Evolutionary conservation across 345 rosid genomes (phyloP).

Genomic region (Cardamine chenopodiifolia): DNA sequence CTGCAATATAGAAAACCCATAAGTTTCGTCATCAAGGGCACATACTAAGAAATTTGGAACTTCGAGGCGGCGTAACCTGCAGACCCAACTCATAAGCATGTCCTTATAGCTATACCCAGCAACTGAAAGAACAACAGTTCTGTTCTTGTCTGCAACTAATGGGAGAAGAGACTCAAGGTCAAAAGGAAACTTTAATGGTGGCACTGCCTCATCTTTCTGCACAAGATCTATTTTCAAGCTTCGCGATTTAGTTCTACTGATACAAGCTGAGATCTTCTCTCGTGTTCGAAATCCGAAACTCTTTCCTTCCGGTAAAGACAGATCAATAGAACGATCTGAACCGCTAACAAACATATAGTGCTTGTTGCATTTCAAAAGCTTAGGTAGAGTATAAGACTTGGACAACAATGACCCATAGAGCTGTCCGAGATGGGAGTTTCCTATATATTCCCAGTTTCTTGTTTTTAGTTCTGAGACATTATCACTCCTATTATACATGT

Average conservation of each 20-base stretch:
- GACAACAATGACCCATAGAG: slow-evolving; percentile 68
- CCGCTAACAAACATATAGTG: slow-evolving; percentile 50
- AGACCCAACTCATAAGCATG: slow-evolving; percentile 96
- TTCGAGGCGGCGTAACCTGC: slow-evolving; percentile 74
- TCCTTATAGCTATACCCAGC: slow-evolving; percentile 95
- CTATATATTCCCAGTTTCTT: slow-evolving; percentile 73
- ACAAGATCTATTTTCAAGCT: slow-evolving; percentile 43
- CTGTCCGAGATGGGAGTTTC: slow-evolving; percentile 72
- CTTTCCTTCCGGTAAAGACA: slow-evolving; percentile 25
- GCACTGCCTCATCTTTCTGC: slow-evolving; percentile 44
- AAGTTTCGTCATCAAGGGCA: slow-evolving; percentile 88
- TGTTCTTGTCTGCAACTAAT: slow-evolving; percentile 63
- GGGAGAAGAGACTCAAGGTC: slow-evolving; percentile 73
- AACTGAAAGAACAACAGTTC: slow-evolving; percentile 71
- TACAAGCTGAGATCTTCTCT: slow-evolving; percentile 57
- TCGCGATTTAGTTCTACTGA: slow-evolving; percentile 40
- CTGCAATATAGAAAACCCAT: slow-evolving; percentile 71
- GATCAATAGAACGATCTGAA: slow-evolving; percentile 36
- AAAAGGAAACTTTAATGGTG: slow-evolving; percentile 50
- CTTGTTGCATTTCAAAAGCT: slow-evolving; percentile 64
- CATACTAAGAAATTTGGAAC: slow-evolving; percentile 78
- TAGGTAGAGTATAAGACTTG: slow-evolving; percentile 47
- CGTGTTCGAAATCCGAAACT: slow-evolving; percentile 41
- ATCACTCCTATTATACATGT: slow-evolving; percentile 1
- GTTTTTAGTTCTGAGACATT: slow-evolving; percentile 30